These are phyloP conservation scores for Cladosporium sp. DNA, from an alignment of 2,329 filamentous ascomycete genomes.

Conservation along the genomic window DNA sequence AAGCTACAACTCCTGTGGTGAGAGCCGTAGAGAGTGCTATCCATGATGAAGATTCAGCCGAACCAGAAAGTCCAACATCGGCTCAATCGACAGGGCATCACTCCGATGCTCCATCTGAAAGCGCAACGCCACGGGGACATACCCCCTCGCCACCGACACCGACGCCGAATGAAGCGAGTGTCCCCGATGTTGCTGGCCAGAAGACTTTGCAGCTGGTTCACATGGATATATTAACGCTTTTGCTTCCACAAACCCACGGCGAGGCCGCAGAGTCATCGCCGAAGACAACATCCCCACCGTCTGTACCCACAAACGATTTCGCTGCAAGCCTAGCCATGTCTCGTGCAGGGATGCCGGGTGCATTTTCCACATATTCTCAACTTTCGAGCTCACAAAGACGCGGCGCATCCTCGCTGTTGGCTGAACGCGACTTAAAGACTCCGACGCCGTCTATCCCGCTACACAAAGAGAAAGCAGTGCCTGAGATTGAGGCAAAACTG, in stretches of 20 bases:
- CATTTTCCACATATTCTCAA: conserved; percentile 46
- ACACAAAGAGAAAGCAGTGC: not conserved
- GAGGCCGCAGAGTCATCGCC: not conserved
- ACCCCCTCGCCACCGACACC: not conserved
- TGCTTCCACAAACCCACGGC: not conserved
- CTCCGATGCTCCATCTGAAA: conserved; percentile 17
- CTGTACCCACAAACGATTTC: not conserved
- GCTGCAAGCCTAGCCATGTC: conserved; percentile 1
- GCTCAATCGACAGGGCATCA: not conserved
- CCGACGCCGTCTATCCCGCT: not conserved
- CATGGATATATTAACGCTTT: not conserved
- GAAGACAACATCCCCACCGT: not conserved
- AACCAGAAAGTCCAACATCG: not conserved
- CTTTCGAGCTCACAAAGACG: conserved; percentile 33
- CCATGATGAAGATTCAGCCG: too few species aligned
- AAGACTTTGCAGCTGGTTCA: not conserved
- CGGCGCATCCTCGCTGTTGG: conserved; percentile 3
- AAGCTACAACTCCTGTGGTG: not conserved
- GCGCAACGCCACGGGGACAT: conserved; percentile 23
- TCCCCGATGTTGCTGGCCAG: not conserved
- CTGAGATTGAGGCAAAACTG: conserved; percentile 15
- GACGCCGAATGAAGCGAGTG: not conserved
- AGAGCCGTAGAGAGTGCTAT: not conserved
- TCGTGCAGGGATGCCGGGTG: conserved; percentile 37
- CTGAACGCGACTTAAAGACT: not conserved